A percentile compares a stretch with the other conserved stretches of the same genome.
These are phyloP conservation scores for Gaeumannomyces sp. DNA, from an alignment of 2,329 filamentous ascomycete species.

Conservation along the genomic window DNA sequence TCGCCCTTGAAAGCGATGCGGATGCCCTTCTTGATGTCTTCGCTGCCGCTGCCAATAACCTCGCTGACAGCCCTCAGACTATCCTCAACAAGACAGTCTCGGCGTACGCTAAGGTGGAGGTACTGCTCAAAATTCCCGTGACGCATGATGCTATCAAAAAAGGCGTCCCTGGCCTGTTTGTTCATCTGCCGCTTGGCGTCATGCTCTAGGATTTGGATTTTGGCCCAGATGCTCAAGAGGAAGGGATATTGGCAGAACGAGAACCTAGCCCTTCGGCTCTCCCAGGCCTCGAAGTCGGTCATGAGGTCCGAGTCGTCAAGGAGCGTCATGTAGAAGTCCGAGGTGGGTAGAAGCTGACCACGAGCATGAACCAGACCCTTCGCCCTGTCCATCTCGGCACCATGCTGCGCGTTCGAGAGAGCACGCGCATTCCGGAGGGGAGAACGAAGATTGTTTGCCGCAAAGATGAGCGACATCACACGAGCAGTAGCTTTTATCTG, in stretches of 20 bases:
- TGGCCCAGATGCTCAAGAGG: conserved; percentile 84
- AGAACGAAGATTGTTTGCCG: conserved; percentile 61
- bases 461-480: conserved; percentile 74
- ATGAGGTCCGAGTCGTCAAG: conserved; percentile 83
- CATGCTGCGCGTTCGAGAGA: background rate
- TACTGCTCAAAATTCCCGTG: conserved; percentile 66
- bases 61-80: conserved; percentile 80
- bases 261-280: conserved; percentile 66
- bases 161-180: conserved; percentile 78
- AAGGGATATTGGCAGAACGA: conserved; percentile 91
- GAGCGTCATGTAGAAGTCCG: conserved; percentile 80
- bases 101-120: conserved; percentile 67
- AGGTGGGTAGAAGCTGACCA: conserved; percentile 69
- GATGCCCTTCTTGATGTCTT: conserved; percentile 86
- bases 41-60: conserved; percentile 70
- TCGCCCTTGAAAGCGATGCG: conserved; percentile 82
- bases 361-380: conserved; percentile 38
- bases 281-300: conserved; percentile 84
- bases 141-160: conserved; percentile 82
- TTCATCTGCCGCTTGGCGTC: conserved; percentile 88
- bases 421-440: conserved; percentile 23
- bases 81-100: conserved; percentile 84
- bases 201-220: conserved; percentile 83
- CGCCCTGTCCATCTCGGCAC: conserved; percentile 24
- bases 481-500: conserved; percentile 76